A percentile compares a stretch with the other conserved stretches of the same genome.
Evolutionary conservation across 495 filamentous ascomycete genomes (phyloP).

Genomic region (Penicillium malachiteum): DNA sequence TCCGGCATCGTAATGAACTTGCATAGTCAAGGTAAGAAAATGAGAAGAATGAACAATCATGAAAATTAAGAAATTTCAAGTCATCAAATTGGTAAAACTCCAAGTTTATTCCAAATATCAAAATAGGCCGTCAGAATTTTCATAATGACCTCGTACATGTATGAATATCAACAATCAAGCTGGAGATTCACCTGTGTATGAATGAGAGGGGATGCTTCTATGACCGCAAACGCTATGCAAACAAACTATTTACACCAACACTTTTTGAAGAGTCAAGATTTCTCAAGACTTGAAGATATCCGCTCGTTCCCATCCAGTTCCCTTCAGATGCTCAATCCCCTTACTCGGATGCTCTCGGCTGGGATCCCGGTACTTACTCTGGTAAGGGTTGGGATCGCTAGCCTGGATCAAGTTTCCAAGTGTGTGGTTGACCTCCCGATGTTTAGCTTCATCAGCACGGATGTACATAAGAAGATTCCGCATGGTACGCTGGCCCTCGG

Average conservation of each 20-base stretch:
- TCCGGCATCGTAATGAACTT: no score
- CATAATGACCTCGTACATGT: no score
- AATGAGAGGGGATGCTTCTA: not conserved
- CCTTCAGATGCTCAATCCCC: constrained; percentile 65
- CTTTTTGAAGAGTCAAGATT: not conserved
- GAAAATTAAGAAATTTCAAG: no score
- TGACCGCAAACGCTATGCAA: not conserved
- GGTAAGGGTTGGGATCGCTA: constrained; percentile 87
- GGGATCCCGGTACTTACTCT: constrained; percentile 67
- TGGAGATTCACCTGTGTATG: no score
- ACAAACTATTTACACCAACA: not conserved
- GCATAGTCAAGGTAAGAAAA: no score
- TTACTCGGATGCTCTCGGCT: constrained; percentile 65
- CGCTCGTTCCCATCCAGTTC: constrained; percentile 75
- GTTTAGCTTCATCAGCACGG: constrained; percentile 93
- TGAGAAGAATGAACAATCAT: no score
- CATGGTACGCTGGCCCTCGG: constrained; percentile 79
- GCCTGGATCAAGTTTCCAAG: constrained; percentile 79
- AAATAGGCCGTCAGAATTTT: no score
- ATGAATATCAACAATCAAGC: no score
- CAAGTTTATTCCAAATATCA: no score
- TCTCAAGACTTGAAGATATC: constrained; percentile 54
- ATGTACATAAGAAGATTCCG: constrained; percentile 83
- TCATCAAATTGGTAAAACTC: no score
- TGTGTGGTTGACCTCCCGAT: constrained; percentile 96